Evolutionary conservation across 2,329 filamentous ascomycete genomes (phyloP).

Genomic region (Dothistroma septosporum): DNA sequence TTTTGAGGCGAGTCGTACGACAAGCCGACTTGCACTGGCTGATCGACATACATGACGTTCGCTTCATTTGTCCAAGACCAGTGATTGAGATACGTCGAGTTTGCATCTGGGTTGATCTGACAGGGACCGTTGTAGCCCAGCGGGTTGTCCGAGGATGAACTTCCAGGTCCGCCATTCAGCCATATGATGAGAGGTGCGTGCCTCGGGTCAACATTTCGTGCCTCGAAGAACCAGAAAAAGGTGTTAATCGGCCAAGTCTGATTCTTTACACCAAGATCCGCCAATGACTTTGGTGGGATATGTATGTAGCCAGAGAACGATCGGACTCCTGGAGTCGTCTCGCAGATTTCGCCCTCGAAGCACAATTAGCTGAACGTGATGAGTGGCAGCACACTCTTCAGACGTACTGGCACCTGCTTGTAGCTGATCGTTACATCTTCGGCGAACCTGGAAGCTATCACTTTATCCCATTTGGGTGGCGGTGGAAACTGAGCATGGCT

Average conservation of each 20-base stretch:
- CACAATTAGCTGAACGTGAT: background rate
- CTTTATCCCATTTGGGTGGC: slow-evolving; percentile 12
- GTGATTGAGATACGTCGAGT: slow-evolving; percentile 49
- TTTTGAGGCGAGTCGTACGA: slow-evolving; percentile 31
- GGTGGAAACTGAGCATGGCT: slow-evolving; percentile 14
- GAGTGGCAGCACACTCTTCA: background rate
- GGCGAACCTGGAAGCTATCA: slow-evolving; percentile 12
- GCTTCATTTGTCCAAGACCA: slow-evolving; percentile 60
- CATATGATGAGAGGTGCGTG: slow-evolving; percentile 56
- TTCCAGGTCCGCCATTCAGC: slow-evolving; percentile 57
- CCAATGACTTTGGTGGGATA: slow-evolving; percentile 22
- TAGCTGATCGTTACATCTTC: slow-evolving; percentile 18
- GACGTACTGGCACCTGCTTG: slow-evolving; percentile 26
- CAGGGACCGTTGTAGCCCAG: slow-evolving; percentile 45
- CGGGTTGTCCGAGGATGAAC: slow-evolving; percentile 36
- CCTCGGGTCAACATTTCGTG: slow-evolving; percentile 50
- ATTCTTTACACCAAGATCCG: slow-evolving; percentile 21
- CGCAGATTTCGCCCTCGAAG: slow-evolving; percentile 37
- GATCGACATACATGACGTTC: slow-evolving; percentile 59
- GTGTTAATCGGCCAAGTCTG: slow-evolving; percentile 28
- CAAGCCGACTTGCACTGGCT: slow-evolving; percentile 42
- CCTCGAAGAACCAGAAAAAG: slow-evolving; percentile 62
- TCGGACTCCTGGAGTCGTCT: slow-evolving; percentile 48
- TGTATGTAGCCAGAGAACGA: slow-evolving; percentile 39
- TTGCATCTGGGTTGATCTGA: slow-evolving; percentile 50